Evolutionary conservation across 768 basidiomycete genomes (phyloP).

Genomic region (Gelatoporia subvermispora): DNA sequence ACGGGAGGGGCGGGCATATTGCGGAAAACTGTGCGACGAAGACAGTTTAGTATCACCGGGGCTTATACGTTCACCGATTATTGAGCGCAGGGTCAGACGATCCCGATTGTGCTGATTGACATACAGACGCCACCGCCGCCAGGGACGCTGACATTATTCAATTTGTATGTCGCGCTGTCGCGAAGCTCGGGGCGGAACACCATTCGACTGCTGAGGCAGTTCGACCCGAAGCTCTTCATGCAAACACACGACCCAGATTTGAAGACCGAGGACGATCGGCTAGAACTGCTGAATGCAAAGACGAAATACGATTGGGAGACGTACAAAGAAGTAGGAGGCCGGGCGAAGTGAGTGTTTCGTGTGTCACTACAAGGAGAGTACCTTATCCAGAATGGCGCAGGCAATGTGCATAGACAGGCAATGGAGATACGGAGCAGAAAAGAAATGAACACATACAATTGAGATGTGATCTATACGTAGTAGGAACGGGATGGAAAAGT

Average conservation of each 20-base stretch:
- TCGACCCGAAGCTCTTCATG: slow-evolving; percentile 22
- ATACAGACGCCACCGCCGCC: slow-evolving; percentile 30
- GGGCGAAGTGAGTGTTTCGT: background rate
- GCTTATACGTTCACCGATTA: slow-evolving; percentile 42
- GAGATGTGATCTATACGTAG: no score
- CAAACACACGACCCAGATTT: slow-evolving; percentile 20
- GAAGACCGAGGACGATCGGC: slow-evolving; percentile 3
- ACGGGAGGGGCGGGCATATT: background rate
- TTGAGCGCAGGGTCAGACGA: slow-evolving; percentile 38
- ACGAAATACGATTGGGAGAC: slow-evolving; percentile 9
- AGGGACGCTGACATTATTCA: slow-evolving; percentile 28
- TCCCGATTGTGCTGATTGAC: slow-evolving; percentile 32
- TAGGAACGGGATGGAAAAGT: no score
- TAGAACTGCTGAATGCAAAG: slow-evolving; percentile 4
- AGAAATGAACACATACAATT: no score
- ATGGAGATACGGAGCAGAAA: no score
- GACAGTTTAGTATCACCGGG: slow-evolving; percentile 29
- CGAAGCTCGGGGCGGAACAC: slow-evolving; percentile 23
- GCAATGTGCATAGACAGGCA: no score
- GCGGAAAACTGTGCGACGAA: slow-evolving; percentile 9
- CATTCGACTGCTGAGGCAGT: slow-evolving; percentile 26
- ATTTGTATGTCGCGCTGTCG: slow-evolving; percentile 38
- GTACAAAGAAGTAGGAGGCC: background rate
- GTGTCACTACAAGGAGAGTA: no score
- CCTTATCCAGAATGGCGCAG: no score